These are phyloP conservation scores for Brassica nigra DNA, from an alignment of 345 rosid genomes.

Conservation along the genomic window DNA sequence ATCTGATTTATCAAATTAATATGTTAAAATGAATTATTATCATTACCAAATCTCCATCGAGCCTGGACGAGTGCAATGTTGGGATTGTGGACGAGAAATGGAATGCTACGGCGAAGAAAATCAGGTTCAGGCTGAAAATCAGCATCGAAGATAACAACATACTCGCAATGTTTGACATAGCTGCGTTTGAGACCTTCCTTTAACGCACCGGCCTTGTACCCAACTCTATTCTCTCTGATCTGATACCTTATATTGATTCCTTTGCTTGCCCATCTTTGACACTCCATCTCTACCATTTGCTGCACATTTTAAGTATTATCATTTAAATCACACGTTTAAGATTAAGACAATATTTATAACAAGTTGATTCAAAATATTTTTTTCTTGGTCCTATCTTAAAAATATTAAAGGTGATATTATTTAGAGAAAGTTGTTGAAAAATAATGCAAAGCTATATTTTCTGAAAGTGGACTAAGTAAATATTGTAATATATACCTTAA, in stretches of 20 bases:
- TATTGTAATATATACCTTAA: conserved; percentile 59
- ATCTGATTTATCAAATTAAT: not conserved
- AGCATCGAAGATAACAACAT: conserved; percentile 89
- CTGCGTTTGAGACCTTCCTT: conserved; percentile 94
- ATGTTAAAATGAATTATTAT: not conserved
- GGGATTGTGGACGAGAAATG: conserved; percentile 65
- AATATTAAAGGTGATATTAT: not conserved
- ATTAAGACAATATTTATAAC: not conserved
- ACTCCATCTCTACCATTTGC: conserved; percentile 97
- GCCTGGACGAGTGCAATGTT: conserved; percentile 94
- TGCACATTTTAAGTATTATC: conserved; percentile 34
- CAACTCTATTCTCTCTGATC: conserved; percentile 85
- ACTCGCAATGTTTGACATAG: conserved; percentile 93
- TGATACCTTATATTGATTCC: conserved; percentile 86
- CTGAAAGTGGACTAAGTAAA: conserved; percentile 26
- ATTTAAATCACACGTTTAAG: not conserved
- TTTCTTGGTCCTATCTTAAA: not conserved
- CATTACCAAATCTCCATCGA: conserved; percentile 96
- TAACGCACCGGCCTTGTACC: conserved; percentile 98
- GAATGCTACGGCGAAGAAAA: conserved; percentile 83
- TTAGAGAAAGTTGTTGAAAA: not conserved
- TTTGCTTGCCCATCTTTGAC: conserved; percentile 98
- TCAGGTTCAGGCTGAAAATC: conserved; percentile 98
- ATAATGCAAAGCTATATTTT: not conserved
- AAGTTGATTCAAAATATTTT: not conserved